Evolutionary conservation across 2,329 filamentous ascomycete genomes (phyloP).

Genomic region (Cytospora piceae): DNA sequence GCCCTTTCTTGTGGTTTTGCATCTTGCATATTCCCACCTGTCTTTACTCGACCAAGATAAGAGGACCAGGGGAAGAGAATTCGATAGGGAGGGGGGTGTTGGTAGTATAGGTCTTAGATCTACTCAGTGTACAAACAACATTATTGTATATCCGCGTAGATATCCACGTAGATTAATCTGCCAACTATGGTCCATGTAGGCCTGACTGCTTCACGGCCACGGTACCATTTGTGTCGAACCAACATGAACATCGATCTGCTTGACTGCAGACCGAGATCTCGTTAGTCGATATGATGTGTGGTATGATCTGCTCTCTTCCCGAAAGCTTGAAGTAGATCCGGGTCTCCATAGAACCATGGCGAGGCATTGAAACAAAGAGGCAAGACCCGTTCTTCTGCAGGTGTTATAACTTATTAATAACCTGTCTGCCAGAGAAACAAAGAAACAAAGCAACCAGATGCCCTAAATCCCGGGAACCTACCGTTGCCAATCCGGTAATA

Average conservation of each 20-base stretch:
- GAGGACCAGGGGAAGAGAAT: not conserved
- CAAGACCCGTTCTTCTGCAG: not conserved
- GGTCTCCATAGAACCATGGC: not conserved
- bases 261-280: slow-evolving; percentile 9
- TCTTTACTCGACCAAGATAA: not conserved
- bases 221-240: not conserved
- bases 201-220: not conserved
- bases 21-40: not conserved
- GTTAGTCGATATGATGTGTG: not conserved
- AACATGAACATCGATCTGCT: not conserved
- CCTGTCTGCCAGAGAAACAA: not conserved
- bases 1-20: not conserved
- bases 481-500: no score
- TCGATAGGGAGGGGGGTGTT: not conserved
- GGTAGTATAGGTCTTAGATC: slow-evolving; percentile 10
- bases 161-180: not conserved
- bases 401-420: not conserved
- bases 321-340: not conserved
- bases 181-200: not conserved
- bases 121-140: not conserved
- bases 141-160: not conserved
- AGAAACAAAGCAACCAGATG: no score
- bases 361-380: not conserved
- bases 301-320: not conserved
- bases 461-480: no score